Conservation (phyloP, 1,139 yeast genomes). For the Yamadazyma friedrichii region DNA sequence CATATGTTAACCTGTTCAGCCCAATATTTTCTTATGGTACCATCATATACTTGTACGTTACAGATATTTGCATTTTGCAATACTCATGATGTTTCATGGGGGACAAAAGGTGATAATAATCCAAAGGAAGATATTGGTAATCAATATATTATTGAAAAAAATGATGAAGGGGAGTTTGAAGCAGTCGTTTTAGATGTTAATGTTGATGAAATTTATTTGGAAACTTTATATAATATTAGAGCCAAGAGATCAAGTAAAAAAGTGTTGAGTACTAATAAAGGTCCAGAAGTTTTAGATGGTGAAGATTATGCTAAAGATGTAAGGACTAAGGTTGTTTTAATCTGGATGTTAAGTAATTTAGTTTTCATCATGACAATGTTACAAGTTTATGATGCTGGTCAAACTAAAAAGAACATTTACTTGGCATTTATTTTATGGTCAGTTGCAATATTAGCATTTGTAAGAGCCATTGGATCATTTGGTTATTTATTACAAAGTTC, state of each 20-base stretch:
- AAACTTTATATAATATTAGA: constrained; percentile 69
- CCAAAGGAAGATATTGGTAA: constrained; percentile 52
- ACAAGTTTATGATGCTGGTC: constrained; percentile 71
- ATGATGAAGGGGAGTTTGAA: constrained; percentile 68
- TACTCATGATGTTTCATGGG: constrained; percentile 97
- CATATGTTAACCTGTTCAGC: constrained; percentile 80
- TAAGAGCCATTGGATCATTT: constrained; percentile 77
- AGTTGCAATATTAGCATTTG: constrained; percentile 76
- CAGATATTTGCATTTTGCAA: constrained; percentile 95
- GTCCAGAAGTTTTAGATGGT: constrained; percentile 46
- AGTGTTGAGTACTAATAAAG: constrained; percentile 47
- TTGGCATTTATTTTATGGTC: constrained; percentile 86
- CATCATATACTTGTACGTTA: constrained; percentile 87
- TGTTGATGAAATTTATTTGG: constrained; percentile 83
- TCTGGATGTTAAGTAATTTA: constrained; percentile 84
- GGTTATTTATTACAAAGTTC: constrained; percentile 53
- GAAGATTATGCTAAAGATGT: constrained; percentile 95
- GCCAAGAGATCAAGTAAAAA: constrained; percentile 66
- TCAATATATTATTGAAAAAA: constrained; percentile 47
- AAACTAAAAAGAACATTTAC: constrained; percentile 61
- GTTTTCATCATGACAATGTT: constrained; percentile 82
- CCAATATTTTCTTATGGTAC: constrained; percentile 84
- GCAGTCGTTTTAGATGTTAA: constrained; percentile 89
- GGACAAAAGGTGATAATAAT: constrained; percentile 89
- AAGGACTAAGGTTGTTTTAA: constrained; percentile 88